These are phyloP conservation scores for Ramalina peruviana DNA, from an alignment of 495 filamentous ascomycete genomes.

Conservation along the genomic window DNA sequence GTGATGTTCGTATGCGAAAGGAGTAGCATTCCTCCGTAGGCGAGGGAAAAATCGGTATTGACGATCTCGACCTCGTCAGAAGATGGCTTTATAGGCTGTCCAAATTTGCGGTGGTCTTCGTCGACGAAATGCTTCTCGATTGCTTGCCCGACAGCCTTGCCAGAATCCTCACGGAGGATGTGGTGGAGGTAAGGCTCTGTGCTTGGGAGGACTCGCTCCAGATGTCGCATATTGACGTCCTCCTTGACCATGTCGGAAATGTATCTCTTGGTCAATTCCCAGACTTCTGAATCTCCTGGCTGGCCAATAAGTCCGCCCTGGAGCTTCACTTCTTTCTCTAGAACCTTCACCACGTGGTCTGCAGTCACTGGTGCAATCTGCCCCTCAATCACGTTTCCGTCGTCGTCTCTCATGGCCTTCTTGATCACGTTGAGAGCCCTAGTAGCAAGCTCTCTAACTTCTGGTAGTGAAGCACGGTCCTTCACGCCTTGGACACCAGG, in stretches of 20 bases:
- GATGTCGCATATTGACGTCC: slow-evolving; percentile 70
- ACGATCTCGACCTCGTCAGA: slow-evolving; percentile 88
- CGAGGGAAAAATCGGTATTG: slow-evolving; percentile 94
- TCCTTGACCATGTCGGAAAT: slow-evolving; percentile 79
- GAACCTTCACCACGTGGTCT: slow-evolving; percentile 60
- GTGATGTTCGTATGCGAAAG: slow-evolving; percentile 92
- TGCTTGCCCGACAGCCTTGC: slow-evolving; percentile 45
- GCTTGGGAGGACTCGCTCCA: slow-evolving; percentile 51
- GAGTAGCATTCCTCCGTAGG: slow-evolving; percentile 96
- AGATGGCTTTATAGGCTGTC: slow-evolving; percentile 69
- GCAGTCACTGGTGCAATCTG: slow-evolving; percentile 54
- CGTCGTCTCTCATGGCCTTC: slow-evolving; percentile 75
- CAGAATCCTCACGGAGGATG: slow-evolving; percentile 44
- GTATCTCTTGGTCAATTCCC: slow-evolving; percentile 55
- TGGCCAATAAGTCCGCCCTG: slow-evolving; percentile 43
- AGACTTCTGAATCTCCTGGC: slow-evolving; percentile 47
- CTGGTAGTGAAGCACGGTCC: slow-evolving; percentile 79
- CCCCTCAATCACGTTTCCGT: slow-evolving; percentile 37
- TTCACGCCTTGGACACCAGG: slow-evolving; percentile 84
- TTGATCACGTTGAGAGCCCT: slow-evolving; percentile 77
- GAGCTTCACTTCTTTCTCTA: slow-evolving; percentile 62
- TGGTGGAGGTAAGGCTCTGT: slow-evolving; percentile 62
- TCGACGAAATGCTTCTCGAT: slow-evolving; percentile 58
- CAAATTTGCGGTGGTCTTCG: slow-evolving; percentile 77
- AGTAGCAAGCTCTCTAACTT: slow-evolving; percentile 81